Base-by-base conservation (phyloP, 2,329 filamentous ascomycete genomes). In the Madurella mycetomatis region DNA sequence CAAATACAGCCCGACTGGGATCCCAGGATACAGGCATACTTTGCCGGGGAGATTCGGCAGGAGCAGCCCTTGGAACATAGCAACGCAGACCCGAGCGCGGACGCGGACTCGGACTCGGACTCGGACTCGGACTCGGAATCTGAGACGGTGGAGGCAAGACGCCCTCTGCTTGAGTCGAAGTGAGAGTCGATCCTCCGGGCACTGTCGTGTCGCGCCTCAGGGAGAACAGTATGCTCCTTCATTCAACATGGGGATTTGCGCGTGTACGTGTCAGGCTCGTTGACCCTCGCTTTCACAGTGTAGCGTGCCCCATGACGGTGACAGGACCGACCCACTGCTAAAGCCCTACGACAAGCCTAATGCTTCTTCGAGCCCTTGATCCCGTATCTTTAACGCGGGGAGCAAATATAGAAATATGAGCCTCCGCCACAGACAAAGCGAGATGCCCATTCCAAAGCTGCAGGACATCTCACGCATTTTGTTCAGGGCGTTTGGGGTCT, bases 1-100 rank as follows among this genome's bases (percentile, higher is more conserved):
- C 53, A 53, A 19, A 19, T n/a, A 17, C 57, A 41, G 17, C 16
- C 52, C 1, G 39, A 55, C 9, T 63, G 61, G 59, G 61, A 62
- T 41, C n/a, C 51, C 11, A 31, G 17, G 11, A 63, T 56, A 11
- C 49, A 15, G 41, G 39, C 39, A 13, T 49, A 47, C 16, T 63
- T 60, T 17, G 11, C 30, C 4, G 30, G 11, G 4, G 12, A 44
- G n/a, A 11, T 9, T 25, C 32, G 9, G 37, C 53, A 37, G n/a
- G 46, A 43, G 5, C 47, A 46, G 40, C 30, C 48, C 31, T 25
- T 19, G 17, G 56, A 37, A 41, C 19, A 45, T 25, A 15, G 18
- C 4, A 39, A 16, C 16, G 31, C 19, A 17, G 50, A 54, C 5
- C 19, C 15, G 25, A 7, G 7, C 25, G 25, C 25, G 25, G 25